These are phyloP conservation scores for Naganishia liquefaciens DNA, from an alignment of 1,284 basidiomycete genomes.

Conservation along the genomic window DNA sequence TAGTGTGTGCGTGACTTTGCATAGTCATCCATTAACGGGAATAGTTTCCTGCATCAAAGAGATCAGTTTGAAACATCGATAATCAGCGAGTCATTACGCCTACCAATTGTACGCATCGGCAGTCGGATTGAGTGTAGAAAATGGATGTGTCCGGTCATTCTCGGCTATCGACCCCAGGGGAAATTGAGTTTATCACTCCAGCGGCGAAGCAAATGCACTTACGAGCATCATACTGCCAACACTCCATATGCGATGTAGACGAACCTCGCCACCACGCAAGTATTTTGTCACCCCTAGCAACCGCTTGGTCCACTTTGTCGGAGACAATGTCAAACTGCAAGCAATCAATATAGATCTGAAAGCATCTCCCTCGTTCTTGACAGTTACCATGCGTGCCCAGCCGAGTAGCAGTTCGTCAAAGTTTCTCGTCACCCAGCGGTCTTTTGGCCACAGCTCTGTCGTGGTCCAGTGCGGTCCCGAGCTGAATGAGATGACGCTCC, in stretches of 20 bases:
- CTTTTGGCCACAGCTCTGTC: slow-evolving; percentile 2
- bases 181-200: not conserved
- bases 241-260: slow-evolving; percentile 9
- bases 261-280: slow-evolving; percentile 17
- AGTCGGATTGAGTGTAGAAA: slow-evolving; percentile 7
- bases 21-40: slow-evolving; percentile 16
- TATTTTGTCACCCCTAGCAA: not conserved
- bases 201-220: not conserved
- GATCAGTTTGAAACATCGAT: not conserved
- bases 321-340: not conserved
- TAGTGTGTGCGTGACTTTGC: slow-evolving; percentile 9
- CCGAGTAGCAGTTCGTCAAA: slow-evolving; percentile 15
- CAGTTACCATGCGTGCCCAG: slow-evolving; percentile 1
- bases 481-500: slow-evolving; percentile 19
- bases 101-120: slow-evolving; percentile 20
- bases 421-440: not conserved
- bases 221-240: slow-evolving; percentile 20
- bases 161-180: not conserved
- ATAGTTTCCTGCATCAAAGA: slow-evolving; percentile 7
- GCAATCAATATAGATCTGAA: not conserved
- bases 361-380: not conserved
- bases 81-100: not conserved
- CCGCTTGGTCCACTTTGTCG: not conserved
- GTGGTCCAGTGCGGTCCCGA: slow-evolving; percentile 27
- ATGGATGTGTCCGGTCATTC: slow-evolving; percentile 17